Base-by-base conservation (phyloP, 225 moss, liverwort and hornwort species). In the Neckera pumila region DNA sequence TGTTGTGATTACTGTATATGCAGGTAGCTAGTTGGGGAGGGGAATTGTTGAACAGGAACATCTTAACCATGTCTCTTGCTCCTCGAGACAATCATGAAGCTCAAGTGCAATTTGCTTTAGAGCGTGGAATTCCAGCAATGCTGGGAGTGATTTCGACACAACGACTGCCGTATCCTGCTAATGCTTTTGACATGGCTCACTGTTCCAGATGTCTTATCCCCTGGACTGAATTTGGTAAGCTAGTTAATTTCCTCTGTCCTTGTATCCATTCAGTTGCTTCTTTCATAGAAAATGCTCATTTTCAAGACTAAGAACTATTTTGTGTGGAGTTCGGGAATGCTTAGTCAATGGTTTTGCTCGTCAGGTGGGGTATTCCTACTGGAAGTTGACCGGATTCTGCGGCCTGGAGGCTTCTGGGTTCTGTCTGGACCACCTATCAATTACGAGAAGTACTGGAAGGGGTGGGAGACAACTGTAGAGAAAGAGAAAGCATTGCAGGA, bases 11-110 rank as follows among this genome's bases (percentile, higher is more conserved):
- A 1, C 66, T 42, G 33, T 42, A 12, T 86, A 38, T 69, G 78
- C 92, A 98, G 98, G 98, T 98, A 36, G 98, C 98, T 36, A 98
- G 98, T 91, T 98, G 98, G 98, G 98, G 98, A 87, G 98, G 96
- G 59, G 95, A 95, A 19, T 88, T 98, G 62, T 77, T 97, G 87
- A 92, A 88, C 25, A 93, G 98, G 79, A 91, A 92, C 58, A 96
- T 98, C 79, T 86, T 98, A 77, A 90, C 98, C 53, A 91, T 98
- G 92, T 98, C 98, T 43, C 93, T 98, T 28, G 98, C 98, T 78
- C 98, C 98, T 60, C 95, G 97, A 86, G 98, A 98, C 92, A 97
- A 98, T 77, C 98, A 98, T 60, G 97, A 96, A 89, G 97, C 98
- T 42, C 98, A 98, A 87, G 98, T 98, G 59, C 97, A 98, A 87